Evolutionary conservation across 176 grass and related monocot species (phyloP), one percentile per base, ranked within the genome.

Genomic region (barley (Hordeum vulgare)): DNA sequence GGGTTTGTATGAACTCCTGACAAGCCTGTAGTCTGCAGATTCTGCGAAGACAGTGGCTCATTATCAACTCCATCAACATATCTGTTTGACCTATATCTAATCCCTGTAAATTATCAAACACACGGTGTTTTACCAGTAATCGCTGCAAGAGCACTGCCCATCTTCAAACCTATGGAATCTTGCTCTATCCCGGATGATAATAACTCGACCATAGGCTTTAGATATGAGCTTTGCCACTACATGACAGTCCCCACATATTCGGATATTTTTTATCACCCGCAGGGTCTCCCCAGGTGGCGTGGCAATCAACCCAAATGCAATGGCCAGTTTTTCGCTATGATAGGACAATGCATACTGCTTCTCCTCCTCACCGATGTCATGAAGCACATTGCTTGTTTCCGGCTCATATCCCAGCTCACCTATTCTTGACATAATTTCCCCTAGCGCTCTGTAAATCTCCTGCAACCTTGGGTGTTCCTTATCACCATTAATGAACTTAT

Each of bases 161-260:
- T 82, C 69, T 63, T 97, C 86, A 79, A 97, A 94, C 14, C 7
- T 86, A 77, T 97, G 95, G 86, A 97, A 97, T 77, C 95, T 89
- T 21, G 86, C 84, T 25, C 88, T 89, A 49, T 97, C 95, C 39
- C 92, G 77, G 11, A 97, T 84, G 49, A 92, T 45, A 64, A 97
- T 94, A 57, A 91, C 95, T 14, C 95, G 72, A 4, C 76, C 56
- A 61, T 97, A 97, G 20, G 90, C 88, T 51, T 90, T 97, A 62
- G 94, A 97, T 42, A 97, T 74, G 58, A 97, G 90, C 71, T 97
- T 97, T 33, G 92, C 92, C 75, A 90, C 84, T 11, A 86, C 51
- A 85, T 97, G 94, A 74, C 94, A 94, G 67, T 97, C 88, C 42
- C 90, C 85, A 79, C 95, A 97, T 58, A 89, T 97, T 63, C 95